A percentile compares a stretch with the other conserved stretches of the same genome.
phyloP scores from a whole-genome alignment of 306 rosid species.

The Boehmeria nivea region DNA sequence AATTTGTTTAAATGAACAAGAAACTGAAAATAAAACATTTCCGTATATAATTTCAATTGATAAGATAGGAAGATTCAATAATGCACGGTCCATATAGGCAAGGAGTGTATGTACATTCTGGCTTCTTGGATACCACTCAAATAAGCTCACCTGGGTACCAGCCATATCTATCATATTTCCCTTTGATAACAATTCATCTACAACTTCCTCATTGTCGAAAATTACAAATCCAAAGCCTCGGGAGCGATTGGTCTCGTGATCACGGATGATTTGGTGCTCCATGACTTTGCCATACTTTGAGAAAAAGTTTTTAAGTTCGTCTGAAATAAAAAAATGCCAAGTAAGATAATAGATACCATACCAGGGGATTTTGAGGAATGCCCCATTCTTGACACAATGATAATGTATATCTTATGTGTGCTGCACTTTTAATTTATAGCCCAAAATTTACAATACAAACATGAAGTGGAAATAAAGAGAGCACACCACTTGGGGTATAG shows the following conservation, averaged over 20 bases:
- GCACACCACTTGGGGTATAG: too few species aligned
- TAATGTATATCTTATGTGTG: too few species aligned
- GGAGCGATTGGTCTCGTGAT: slow-evolving; percentile 77
- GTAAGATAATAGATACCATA: too few species aligned
- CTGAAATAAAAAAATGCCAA: slow-evolving; percentile 35
- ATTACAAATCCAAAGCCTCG: slow-evolving; percentile 92
- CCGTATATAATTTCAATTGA: slow-evolving; percentile 5
- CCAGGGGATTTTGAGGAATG: too few species aligned
- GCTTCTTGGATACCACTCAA: slow-evolving; percentile 21
- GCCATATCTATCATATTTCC: slow-evolving; percentile 96
- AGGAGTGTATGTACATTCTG: slow-evolving; percentile 19
- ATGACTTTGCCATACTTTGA: slow-evolving; percentile 62
- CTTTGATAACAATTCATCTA: slow-evolving; percentile 67
- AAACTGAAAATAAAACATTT: background rate
- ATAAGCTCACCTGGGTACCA: slow-evolving; percentile 87
- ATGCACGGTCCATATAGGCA: slow-evolving; percentile 26
- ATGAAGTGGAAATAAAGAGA: too few species aligned
- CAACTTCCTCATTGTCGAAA: slow-evolving; percentile 80
- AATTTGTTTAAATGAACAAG: slow-evolving; percentile 8
- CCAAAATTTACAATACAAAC: too few species aligned
- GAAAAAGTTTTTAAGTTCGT: slow-evolving; percentile 68
- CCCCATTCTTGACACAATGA: too few species aligned
- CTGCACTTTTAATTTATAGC: too few species aligned
- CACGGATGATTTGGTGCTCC: slow-evolving; percentile 85
- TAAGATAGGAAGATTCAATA: slow-evolving; percentile 3